Conservation (phyloP, 2,329 filamentous ascomycete species). For the Neoscytalidium dimidiatum region DNA sequence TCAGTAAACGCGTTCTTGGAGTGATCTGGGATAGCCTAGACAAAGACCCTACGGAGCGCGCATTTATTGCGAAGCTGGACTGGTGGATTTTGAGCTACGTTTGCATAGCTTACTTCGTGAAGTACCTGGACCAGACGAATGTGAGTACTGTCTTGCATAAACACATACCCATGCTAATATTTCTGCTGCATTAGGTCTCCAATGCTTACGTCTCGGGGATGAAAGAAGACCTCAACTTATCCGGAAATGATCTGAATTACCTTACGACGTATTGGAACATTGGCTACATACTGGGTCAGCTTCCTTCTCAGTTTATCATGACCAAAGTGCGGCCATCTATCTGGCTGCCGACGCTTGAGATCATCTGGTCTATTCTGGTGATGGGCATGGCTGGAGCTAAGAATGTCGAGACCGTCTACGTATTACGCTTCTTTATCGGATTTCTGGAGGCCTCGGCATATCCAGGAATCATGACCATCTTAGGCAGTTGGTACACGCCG, state of each 20-base stretch:
- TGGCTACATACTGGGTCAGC: conserved; percentile 31
- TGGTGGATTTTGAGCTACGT: conserved; percentile 15
- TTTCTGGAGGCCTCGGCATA: conserved; percentile 37
- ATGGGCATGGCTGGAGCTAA: conserved; percentile 41
- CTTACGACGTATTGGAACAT: conserved; percentile 31
- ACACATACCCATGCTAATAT: not conserved
- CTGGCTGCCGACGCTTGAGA: conserved; percentile 45
- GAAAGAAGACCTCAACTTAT: conserved; percentile 32
- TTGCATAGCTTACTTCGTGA: conserved; percentile 28
- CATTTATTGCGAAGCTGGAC: conserved; percentile 13
- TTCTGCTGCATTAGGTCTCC: conserved; percentile 24
- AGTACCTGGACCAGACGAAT: conserved; percentile 31
- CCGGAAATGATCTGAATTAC: conserved; percentile 33
- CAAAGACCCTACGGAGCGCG: not conserved
- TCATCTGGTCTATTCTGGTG: conserved; percentile 42
- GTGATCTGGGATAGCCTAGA: not conserved
- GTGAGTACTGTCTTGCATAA: not conserved
- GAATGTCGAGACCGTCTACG: conserved; percentile 42
- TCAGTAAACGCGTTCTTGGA: not conserved
- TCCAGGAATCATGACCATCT: conserved; percentile 37
- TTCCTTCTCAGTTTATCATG: conserved; percentile 30
- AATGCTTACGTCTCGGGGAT: conserved; percentile 36
- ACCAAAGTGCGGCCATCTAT: conserved; percentile 27
- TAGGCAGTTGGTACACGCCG: conserved; percentile 44
- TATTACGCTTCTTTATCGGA: conserved; percentile 41